Base-by-base conservation (phyloP, 2,329 filamentous ascomycete species). In the Cladosporium sphaerospermum region DNA sequence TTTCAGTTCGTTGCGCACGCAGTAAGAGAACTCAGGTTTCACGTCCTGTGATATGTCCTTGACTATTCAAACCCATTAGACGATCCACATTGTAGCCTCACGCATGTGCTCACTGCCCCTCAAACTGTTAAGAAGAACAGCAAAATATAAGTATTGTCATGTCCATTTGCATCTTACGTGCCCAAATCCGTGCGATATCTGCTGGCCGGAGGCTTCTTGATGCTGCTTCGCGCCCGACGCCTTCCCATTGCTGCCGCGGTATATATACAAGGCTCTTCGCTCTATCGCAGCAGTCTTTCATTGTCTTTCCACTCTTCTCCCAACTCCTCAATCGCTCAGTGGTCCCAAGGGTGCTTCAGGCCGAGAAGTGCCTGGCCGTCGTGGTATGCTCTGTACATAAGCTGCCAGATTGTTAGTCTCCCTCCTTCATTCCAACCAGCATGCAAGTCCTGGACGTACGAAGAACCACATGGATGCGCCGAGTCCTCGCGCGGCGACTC, bases 381-480 rank as follows among this genome's bases (percentile, higher is more conserved):
- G 77, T 96, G 87, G 83, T 92, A 95, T 65, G 90, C 89, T 66
- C 93, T 84, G 77, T 96, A 97, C 84, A 96, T 90, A 69, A 96
- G 75, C 91, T 96, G 65, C 36, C 9, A n/a, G 6, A 37, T 11
- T 10, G 11, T 37, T n/a, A 37, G 36, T n/a, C 36, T 37, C 36
- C 14, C 9, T n/a, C 8, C 9, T 37, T n/a, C 14, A 16, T 16
- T 10, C 14, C 16, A 18, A 3, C 16, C 16, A 18, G 3, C 16
- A 18, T 18, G 3, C 16, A 18, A 18, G 16, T 18, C 3, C 16
- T 42, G 39, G 47, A 19, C 54, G 45, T 56, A 97, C 91, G 73
- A 93, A 99, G 76, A 99, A 97, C 93, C 93, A 99, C 93, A 97
- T 99, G 75, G 87, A 88, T 52, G 93, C 93, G 62, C 90, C 88